These are phyloP conservation scores for Carex myosuroides DNA, from an alignment of 176 grass and related monocot genomes.

Conservation along the genomic window DNA sequence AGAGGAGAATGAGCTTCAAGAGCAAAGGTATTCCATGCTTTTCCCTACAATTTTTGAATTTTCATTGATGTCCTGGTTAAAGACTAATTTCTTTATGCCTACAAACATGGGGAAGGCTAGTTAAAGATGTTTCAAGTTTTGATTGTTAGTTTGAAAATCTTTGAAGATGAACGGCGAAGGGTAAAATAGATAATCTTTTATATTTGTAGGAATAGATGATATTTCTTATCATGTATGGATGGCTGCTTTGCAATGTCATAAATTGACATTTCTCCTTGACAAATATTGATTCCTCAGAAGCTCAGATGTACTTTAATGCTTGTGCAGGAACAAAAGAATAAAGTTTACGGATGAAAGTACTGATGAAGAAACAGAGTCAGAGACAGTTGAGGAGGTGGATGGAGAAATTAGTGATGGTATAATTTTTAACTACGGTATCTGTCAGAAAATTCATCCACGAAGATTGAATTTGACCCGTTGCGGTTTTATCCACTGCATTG, in stretches of 20 bases:
- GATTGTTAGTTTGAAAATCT: too few relatives aligned
- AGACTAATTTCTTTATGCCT: not conserved
- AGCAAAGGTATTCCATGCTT: conserved; percentile 31
- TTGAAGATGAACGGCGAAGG: too few relatives aligned
- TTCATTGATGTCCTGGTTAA: not conserved
- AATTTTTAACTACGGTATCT: not conserved
- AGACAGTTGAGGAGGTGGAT: not conserved
- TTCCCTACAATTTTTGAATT: not conserved
- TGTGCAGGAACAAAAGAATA: not conserved
- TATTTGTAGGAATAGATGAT: not conserved
- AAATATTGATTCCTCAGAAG: not conserved
- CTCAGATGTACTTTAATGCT: not conserved
- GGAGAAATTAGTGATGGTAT: not conserved
- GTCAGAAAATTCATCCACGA: not conserved
- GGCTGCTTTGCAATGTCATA: not conserved
- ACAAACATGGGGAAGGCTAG: not conserved
- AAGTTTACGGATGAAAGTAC: not conserved
- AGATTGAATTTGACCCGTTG: not conserved
- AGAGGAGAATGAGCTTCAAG: conserved; percentile 24
- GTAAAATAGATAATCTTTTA: not conserved
- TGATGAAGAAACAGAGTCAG: not conserved
- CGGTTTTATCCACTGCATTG: not conserved
- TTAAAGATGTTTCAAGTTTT: not conserved
- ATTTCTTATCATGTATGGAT: not conserved
- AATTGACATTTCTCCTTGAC: not conserved